These are phyloP conservation scores for Climacium dendroides DNA, from an alignment of 225 moss, liverwort and hornwort genomes.

Conservation along the genomic window DNA sequence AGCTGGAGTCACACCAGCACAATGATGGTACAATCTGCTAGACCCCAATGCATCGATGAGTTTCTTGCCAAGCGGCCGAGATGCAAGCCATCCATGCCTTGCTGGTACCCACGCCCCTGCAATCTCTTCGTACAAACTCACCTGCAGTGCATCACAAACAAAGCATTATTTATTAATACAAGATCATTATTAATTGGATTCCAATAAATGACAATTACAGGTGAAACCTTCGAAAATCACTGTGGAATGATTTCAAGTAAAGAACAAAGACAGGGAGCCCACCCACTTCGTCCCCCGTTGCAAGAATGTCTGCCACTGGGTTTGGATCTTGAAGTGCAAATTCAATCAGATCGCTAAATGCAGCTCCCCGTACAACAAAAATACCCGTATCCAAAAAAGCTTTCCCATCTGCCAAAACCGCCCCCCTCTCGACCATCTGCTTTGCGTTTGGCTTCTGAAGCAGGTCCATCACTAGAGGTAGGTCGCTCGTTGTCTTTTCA, in stretches of 20 bases:
- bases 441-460: slow-evolving; percentile 50
- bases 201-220: neutral
- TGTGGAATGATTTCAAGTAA: neutral
- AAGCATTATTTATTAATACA: neutral
- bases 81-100: slow-evolving; percentile 49
- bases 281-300: slow-evolving; percentile 58
- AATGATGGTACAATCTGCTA: slow-evolving; percentile 48
- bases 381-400: slow-evolving; percentile 62
- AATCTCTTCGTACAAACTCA: slow-evolving; percentile 77
- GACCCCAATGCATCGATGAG: slow-evolving; percentile 54
- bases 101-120: slow-evolving; percentile 70
- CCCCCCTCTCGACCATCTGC: slow-evolving; percentile 41
- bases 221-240: neutral
- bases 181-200: neutral
- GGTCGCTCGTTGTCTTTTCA: neutral
- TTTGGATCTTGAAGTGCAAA: slow-evolving; percentile 42
- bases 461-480: slow-evolving; percentile 41
- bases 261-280: slow-evolving; percentile 16
- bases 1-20: slow-evolving; percentile 40
- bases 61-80: slow-evolving; percentile 54
- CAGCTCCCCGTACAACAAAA: slow-evolving; percentile 40
- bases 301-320: slow-evolving; percentile 43
- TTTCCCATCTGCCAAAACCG: slow-evolving; percentile 30
- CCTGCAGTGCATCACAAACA: slow-evolving; percentile 12
- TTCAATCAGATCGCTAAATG: slow-evolving; percentile 34